Evolutionary conservation across 73 alveolate species (phyloP).

Genomic region (Stentor roeselii): DNA sequence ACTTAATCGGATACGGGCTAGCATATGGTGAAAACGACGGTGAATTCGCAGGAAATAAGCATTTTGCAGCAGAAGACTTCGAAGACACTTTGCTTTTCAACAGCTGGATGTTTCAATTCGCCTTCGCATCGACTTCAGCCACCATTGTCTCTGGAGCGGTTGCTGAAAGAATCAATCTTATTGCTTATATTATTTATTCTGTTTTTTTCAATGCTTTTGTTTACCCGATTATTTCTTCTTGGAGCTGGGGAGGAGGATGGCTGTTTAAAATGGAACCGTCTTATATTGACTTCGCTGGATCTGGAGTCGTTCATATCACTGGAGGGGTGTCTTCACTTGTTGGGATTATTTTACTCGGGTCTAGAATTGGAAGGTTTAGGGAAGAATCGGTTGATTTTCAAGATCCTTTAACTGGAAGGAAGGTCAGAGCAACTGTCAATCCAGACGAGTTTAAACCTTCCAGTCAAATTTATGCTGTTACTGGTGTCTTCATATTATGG

Average conservation of each 20-base stretch:
- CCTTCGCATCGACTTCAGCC: conserved; percentile 70
- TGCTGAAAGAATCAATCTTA: conserved; percentile 63
- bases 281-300: conserved; percentile 46
- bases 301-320: conserved; percentile 47
- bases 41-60: conserved; percentile 31
- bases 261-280: conserved; percentile 33
- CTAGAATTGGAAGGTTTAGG: conserved; percentile 38
- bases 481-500: conserved; percentile 28
- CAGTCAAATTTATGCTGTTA: conserved; percentile 26
- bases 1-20: conserved; percentile 32
- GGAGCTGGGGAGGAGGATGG: conserved; percentile 62
- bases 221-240: conserved; percentile 42
- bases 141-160: conserved; percentile 68
- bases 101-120: conserved; percentile 29
- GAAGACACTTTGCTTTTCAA: conserved; percentile 28
- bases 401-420: neutral
- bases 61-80: conserved; percentile 27
- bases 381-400: conserved; percentile 5
- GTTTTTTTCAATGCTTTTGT: conserved; percentile 37
- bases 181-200: conserved; percentile 52
- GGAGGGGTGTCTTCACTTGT: conserved; percentile 47
- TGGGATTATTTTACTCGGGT: conserved; percentile 33
- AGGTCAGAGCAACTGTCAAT: neutral
- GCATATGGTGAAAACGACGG: conserved; percentile 31
- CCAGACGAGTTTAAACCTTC: conserved; percentile 36